Base-by-base conservation (phyloP, 2,329 filamentous ascomycete species). In the Talaromyces sp. region DNA sequence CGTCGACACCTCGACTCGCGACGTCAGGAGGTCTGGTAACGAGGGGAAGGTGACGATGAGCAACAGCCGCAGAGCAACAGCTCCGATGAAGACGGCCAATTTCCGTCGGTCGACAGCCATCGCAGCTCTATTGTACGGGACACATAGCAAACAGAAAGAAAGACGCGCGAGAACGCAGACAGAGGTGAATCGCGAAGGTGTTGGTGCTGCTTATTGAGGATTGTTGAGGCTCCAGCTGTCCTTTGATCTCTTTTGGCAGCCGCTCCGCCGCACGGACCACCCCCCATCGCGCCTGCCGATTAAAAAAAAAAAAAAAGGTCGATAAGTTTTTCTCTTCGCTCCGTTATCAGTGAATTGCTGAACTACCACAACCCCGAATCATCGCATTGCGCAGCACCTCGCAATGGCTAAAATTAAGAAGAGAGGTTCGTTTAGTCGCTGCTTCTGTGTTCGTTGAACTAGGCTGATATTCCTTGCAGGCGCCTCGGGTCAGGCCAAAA, bases 1-100 rank as follows among this genome's bases (percentile, higher is more conserved):
- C 24, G 94, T 99, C 51, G 94, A 97, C 70, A 99, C 89, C 81
- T 99, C 94, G 69, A 97, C 94, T 71, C 94, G 89, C 65, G 89
- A 90, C 21, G 91, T 94, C 64, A 99, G 82, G 64, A 96, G 82
- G 73, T 92, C 87, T 57, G 93, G 90, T 46, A 99, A 81, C 41
- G 85, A 85, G 64, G 94, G 92, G 72, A 97, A 96, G 61, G 87
- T 81, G 61, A 87, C 81, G 73, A 92, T 92, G 57, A 97, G 84
- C 59, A 91, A 77, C 62, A 97, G 81, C 67, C 94, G 88, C 67
- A 97, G 80, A 64, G 87, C 83, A 59, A 90, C 88, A 61, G 92
- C 93, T 57, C 86, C 85, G 62, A 82, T 81, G 72, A 92, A 96
- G 61, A 97, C 83, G 69, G 84, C 80, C 54, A 81, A 79, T 77